A percentile compares a stretch with the other conserved stretches of the same genome.
Conservation (phyloP, 1,284 basidiomycete genomes). For the Butyriboletus appendiculatus region DNA sequence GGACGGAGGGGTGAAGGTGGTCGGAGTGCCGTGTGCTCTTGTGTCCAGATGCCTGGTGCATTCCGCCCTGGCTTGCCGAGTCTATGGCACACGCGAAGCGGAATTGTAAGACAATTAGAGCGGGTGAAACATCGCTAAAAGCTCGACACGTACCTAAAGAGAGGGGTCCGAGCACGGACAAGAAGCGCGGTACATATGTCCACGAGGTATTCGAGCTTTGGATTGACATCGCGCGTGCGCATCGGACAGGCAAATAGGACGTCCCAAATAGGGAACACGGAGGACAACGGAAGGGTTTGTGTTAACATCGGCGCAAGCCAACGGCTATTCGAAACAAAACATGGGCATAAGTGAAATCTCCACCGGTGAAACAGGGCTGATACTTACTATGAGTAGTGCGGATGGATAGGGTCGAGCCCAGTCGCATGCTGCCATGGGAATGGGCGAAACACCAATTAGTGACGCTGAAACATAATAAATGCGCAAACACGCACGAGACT, state of each 20-base stretch:
- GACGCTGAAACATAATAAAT: neutral
- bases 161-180: conserved; percentile 51
- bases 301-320: conserved; percentile 76
- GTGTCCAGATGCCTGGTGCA: conserved; percentile 55
- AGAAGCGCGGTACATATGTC: conserved; percentile 72
- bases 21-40: conserved; percentile 41
- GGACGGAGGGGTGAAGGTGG: conserved; percentile 49
- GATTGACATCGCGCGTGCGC: conserved; percentile 54
- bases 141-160: conserved; percentile 51
- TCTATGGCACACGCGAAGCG: conserved; percentile 36
- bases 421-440: conserved; percentile 46
- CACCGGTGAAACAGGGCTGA: neutral
- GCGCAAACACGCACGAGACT: conserved; percentile 53
- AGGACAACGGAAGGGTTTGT: conserved; percentile 65
- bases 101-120: neutral
- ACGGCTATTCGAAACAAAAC: conserved; percentile 46
- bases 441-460: conserved; percentile 1
- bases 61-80: conserved; percentile 50
- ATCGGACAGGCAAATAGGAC: conserved; percentile 60
- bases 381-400: conserved; percentile 79
- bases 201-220: conserved; percentile 65
- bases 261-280: conserved; percentile 69
- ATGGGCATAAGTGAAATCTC: neutral
- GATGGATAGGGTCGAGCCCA: conserved; percentile 68
- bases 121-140: neutral